phyloP scores from a whole-genome alignment of 164 flowering plant species.

The Magnolia changhungtana region DNA sequence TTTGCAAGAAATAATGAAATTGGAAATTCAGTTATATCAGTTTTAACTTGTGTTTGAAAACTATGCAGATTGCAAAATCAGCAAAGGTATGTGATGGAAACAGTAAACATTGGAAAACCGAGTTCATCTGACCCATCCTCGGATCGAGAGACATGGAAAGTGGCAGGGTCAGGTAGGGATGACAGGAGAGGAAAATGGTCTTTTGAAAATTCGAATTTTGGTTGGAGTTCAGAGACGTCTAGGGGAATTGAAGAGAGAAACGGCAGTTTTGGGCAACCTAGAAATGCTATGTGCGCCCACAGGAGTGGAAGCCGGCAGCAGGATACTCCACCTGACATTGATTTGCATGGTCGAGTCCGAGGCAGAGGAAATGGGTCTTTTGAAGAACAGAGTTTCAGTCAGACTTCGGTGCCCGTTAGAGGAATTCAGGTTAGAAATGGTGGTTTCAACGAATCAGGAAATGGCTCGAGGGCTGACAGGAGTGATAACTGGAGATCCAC shows the following conservation, averaged over 20 bases:
- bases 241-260: background rate
- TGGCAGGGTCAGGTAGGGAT: conserved; percentile 13
- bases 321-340: background rate
- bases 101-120: background rate
- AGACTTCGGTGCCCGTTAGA: background rate
- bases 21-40: too few relatives aligned
- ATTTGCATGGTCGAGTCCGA: background rate
- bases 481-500: background rate
- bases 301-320: background rate
- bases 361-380: background rate
- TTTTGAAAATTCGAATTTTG: background rate
- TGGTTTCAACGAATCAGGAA: background rate
- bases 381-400: background rate
- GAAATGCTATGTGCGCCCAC: background rate
- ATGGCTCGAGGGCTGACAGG: background rate
- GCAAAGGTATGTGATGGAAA: background rate
- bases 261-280: background rate
- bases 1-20: background rate
- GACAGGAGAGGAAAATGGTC: background rate
- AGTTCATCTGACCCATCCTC: background rate
- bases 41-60: too few relatives aligned
- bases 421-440: background rate
- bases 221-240: background rate
- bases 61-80: background rate
- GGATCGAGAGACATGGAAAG: background rate